These are phyloP conservation scores for Pseudonitzschia delicatissima DNA, from an alignment of 108 stramenopile species.

Conservation along the genomic window DNA sequence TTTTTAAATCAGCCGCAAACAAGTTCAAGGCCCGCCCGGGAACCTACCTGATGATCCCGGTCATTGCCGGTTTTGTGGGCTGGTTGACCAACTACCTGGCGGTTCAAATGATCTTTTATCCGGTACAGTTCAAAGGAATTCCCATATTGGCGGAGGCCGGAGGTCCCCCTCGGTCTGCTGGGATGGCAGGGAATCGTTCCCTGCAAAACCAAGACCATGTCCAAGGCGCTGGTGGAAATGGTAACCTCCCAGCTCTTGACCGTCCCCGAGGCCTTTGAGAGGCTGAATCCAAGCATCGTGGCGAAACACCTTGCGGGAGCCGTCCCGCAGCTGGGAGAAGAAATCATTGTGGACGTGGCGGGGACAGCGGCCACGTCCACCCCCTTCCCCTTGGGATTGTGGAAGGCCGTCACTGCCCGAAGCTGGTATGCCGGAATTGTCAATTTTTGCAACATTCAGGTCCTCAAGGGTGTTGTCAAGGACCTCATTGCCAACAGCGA, in stretches of 20 bases:
- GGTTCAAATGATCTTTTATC: constrained; percentile 90
- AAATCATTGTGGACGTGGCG: constrained; percentile 52
- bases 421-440: constrained; percentile 10
- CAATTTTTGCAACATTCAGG: constrained; percentile 7
- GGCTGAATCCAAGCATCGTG: constrained; percentile 62
- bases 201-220: constrained; percentile 83
- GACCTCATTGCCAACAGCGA: constrained; percentile 76
- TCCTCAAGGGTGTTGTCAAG: constrained; percentile 52
- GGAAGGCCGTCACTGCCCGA: not conserved
- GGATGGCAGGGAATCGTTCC: constrained; percentile 93
- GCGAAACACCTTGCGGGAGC: constrained; percentile 63
- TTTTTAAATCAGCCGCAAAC: constrained; percentile 12
- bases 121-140: constrained; percentile 77
- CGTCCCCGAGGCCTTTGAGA: constrained; percentile 73
- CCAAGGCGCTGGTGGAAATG: constrained; percentile 79
- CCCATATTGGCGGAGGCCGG: constrained; percentile 60
- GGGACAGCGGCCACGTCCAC: not conserved
- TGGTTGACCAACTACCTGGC: constrained; percentile 94
- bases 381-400: constrained; percentile 20
- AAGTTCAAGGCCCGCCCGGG: constrained; percentile 66
- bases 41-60: constrained; percentile 80
- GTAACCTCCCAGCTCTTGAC: constrained; percentile 78
- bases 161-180: constrained; percentile 63
- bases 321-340: constrained; percentile 64
- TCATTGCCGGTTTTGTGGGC: constrained; percentile 89